A percentile compares a stretch with the other conserved stretches of the same genome.
Conservation (phyloP, 2,329 filamentous ascomycete species). For the Paecilomyces niveus region DNA sequence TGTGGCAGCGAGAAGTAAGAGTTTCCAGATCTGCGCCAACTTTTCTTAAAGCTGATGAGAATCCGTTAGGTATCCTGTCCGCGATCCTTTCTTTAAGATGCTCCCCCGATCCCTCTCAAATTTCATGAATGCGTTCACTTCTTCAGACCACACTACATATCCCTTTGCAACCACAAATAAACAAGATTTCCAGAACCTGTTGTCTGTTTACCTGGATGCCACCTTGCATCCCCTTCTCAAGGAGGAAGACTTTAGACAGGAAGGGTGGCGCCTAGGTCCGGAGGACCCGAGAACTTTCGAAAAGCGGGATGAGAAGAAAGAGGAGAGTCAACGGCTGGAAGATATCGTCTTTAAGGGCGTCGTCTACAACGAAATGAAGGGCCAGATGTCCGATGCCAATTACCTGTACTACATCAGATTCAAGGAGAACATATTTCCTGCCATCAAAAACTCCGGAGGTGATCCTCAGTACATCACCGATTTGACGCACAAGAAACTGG, state of each 20-base stretch:
- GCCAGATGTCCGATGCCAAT: constrained; percentile 93
- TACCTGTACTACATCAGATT: constrained; percentile 95
- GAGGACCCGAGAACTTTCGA: constrained; percentile 67
- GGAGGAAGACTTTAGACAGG: constrained; percentile 85
- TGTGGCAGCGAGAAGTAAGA: constrained; percentile 86
- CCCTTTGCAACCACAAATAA: constrained; percentile 95
- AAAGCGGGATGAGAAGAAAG: constrained; percentile 36
- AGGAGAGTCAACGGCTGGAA: constrained; percentile 56
- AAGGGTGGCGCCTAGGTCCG: constrained; percentile 93
- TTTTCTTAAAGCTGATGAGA: constrained; percentile 6
- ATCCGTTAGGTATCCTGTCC: constrained; percentile 72
- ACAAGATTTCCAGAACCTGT: constrained; percentile 90
- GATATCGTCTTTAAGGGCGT: constrained; percentile 84
- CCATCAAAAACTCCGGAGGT: constrained; percentile 92
- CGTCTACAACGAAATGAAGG: constrained; percentile 99
- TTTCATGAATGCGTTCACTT: constrained; percentile 99
- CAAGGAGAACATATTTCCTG: constrained; percentile 88
- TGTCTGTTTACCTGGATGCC: constrained; percentile 94
- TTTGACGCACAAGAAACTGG: constrained; percentile 82
- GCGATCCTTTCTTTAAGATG: constrained; percentile 99
- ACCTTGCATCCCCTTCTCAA: constrained; percentile 87
- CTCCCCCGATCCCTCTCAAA: constrained; percentile 95
- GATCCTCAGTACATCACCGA: constrained; percentile 96
- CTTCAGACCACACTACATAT: constrained; percentile 93
- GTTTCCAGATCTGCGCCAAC: neutral